Conservation (phyloP, 2,329 filamentous ascomycete genomes). For the Lasiodiplodia sp. region DNA sequence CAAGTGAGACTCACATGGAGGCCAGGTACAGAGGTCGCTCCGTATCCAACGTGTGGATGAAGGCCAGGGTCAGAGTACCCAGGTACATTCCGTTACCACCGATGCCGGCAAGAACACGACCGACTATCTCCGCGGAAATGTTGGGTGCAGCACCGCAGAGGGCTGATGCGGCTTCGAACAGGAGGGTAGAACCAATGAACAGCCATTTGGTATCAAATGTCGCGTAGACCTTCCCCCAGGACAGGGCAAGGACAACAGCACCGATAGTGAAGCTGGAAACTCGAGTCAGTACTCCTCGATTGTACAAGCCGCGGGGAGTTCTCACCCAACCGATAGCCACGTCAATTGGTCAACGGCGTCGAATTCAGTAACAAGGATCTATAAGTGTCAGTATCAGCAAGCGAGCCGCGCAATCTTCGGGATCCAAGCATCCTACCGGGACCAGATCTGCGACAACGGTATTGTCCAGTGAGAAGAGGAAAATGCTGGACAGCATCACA, state of each 20-base stretch:
- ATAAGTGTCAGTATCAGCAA: too few relatives aligned
- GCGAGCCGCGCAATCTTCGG: too few relatives aligned
- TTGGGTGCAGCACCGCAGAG: slow-evolving; percentile 52
- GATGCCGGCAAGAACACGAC: slow-evolving; percentile 45
- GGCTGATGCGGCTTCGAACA: slow-evolving; percentile 43
- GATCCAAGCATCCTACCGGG: slow-evolving; percentile 8
- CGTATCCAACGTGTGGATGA: slow-evolving; percentile 33
- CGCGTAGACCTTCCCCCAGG: slow-evolving; percentile 47
- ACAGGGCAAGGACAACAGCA: neutral
- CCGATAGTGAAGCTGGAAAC: too few relatives aligned
- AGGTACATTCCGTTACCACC: slow-evolving; percentile 45
- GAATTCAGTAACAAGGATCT: slow-evolving; percentile 32
- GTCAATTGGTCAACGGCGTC: slow-evolving; percentile 33
- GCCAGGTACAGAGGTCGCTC: slow-evolving; percentile 43
- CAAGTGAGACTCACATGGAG: slow-evolving; percentile 34
- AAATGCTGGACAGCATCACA: slow-evolving; percentile 27
- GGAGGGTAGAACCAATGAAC: slow-evolving; percentile 33
- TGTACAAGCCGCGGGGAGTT: neutral
- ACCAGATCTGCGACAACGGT: slow-evolving; percentile 40
- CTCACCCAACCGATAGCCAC: slow-evolving; percentile 37
- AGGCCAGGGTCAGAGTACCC: slow-evolving; percentile 36
- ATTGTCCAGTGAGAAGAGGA: slow-evolving; percentile 42
- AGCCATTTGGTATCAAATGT: slow-evolving; percentile 57
- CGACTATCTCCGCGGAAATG: slow-evolving; percentile 57
- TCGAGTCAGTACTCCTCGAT: neutral